Conservation (phyloP, 495 filamentous ascomycete species). For the Penicillium pancosmium region DNA sequence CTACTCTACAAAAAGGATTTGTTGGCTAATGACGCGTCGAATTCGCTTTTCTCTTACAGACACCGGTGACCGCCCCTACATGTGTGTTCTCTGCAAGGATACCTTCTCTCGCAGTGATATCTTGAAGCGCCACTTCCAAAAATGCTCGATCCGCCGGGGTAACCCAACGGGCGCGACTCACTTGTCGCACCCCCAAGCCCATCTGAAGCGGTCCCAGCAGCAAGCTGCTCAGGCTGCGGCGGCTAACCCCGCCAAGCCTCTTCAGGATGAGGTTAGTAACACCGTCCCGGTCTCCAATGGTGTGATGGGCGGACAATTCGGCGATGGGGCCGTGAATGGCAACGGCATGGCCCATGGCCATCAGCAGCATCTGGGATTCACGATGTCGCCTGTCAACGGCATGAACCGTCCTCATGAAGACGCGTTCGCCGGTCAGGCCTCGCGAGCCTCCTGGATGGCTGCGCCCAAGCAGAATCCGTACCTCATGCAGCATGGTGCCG, state of each 20-base stretch:
- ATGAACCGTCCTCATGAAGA: slow-evolving; percentile 48
- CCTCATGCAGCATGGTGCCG: slow-evolving; percentile 46
- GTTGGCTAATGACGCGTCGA: slow-evolving; percentile 21
- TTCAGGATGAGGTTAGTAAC: slow-evolving; percentile 54
- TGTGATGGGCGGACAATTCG: slow-evolving; percentile 47
- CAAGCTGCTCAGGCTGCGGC: slow-evolving; percentile 49
- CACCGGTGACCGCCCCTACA: slow-evolving; percentile 95
- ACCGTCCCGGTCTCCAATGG: slow-evolving; percentile 47
- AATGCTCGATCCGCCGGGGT: slow-evolving; percentile 92
- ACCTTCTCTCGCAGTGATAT: slow-evolving; percentile 99
- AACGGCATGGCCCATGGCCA: slow-evolving; percentile 45
- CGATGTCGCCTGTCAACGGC: slow-evolving; percentile 50
- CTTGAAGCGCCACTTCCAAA: slow-evolving; percentile 97
- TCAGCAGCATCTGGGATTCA: slow-evolving; percentile 50
- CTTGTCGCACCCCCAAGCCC: slow-evolving; percentile 86
- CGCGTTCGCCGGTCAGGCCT: slow-evolving; percentile 42
- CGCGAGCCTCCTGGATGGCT: slow-evolving; percentile 49
- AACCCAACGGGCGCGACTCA: slow-evolving; percentile 93
- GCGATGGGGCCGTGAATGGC: slow-evolving; percentile 50
- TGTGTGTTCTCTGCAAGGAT: slow-evolving; percentile 94
- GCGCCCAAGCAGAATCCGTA: slow-evolving; percentile 53
- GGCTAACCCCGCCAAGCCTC: slow-evolving; percentile 55
- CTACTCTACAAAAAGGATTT: not conserved
- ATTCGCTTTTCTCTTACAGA: slow-evolving; percentile 52
- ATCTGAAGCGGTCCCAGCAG: slow-evolving; percentile 73